These are phyloP conservation scores for Solanum boliviense DNA, from an alignment of 257 asterid species.

Conservation along the genomic window DNA sequence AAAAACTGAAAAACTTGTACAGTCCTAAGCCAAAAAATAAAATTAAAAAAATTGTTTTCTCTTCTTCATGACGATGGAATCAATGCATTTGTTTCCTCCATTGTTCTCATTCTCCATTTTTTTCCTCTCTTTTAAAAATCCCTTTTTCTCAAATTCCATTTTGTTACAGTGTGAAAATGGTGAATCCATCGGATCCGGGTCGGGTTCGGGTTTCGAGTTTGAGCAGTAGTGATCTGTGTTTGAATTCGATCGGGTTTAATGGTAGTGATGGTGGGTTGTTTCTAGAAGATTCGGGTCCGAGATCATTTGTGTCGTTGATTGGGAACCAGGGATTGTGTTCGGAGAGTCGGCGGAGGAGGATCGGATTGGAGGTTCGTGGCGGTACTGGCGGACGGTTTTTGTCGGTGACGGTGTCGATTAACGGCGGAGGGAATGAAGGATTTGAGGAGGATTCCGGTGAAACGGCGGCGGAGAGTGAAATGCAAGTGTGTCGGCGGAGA, in stretches of 20 bases:
- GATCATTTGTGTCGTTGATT: not conserved
- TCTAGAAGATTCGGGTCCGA: not conserved
- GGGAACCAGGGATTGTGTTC: not conserved
- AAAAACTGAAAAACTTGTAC: not conserved
- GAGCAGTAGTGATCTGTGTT: not conserved
- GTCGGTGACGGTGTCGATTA: not conserved
- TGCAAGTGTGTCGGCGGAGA: not conserved
- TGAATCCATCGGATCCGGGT: slow-evolving; percentile 2
- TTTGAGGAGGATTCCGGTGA: not conserved
- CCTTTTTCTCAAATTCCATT: not conserved
- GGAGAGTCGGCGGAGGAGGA: not conserved
- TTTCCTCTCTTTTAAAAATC: not conserved
- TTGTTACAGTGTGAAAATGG: not conserved
- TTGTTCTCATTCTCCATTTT: not conserved
- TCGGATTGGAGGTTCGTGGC: not conserved
- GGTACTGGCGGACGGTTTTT: not conserved
- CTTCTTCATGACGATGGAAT: not conserved
- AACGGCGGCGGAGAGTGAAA: not conserved
- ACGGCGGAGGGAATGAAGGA: not conserved
- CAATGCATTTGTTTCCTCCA: not conserved
- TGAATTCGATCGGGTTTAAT: not conserved
- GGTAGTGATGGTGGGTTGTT: not conserved
- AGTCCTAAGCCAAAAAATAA: not conserved
- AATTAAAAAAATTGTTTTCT: not conserved
- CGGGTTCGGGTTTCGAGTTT: not conserved